A percentile compares a stretch with the other conserved stretches of the same genome.
Conservation (phyloP, 78 protist genomes). For the Dictyostelium discoideum region dicty_2.7 NC_007088.5:2871501-2872000, state of each 20-base stretch:
- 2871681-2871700: background rate
- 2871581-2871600: background rate
- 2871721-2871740: constrained; percentile 23
- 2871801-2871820: background rate
- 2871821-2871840: constrained; percentile 6
- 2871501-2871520: constrained; percentile 8
- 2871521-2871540: background rate
- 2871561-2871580: background rate
- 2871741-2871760: background rate
- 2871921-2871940: background rate
- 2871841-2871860: background rate
- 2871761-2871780: constrained; percentile 31
- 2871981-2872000: background rate
- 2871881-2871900: constrained; percentile 19
- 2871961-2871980: background rate
- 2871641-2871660: background rate
- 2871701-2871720: constrained; percentile 10
- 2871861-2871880: constrained; percentile 15
- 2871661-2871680: background rate
- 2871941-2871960: constrained; percentile 8
- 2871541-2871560: background rate
- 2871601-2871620: background rate
- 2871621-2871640: constrained; percentile 4
- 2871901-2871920: background rate
- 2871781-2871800: constrained; percentile 20